A percentile compares a stretch with the other conserved stretches of the same genome.
These are phyloP conservation scores for Tanacetum coccineum DNA, from an alignment of 129 eudicot species.

Conservation along the genomic window DNA sequence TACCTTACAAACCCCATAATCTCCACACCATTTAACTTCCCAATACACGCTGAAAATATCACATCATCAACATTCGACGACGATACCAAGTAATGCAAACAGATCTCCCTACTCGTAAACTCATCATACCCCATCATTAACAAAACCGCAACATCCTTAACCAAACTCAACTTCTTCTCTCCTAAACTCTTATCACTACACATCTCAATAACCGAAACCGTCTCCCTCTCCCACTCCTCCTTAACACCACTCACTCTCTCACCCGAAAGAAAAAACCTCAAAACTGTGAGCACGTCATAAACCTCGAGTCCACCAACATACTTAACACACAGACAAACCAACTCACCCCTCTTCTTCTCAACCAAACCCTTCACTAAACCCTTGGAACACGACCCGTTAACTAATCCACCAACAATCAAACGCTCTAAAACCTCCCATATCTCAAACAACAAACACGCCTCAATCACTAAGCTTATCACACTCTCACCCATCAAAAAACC, in stretches of 20 bases:
- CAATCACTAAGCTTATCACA: slow-evolving; percentile 54
- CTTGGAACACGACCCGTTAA: slow-evolving; percentile 32
- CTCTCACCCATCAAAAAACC: slow-evolving; percentile 57
- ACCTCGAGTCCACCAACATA: slow-evolving; percentile 43
- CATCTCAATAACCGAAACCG: slow-evolving; percentile 46
- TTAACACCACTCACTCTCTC: slow-evolving; percentile 45
- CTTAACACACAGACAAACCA: slow-evolving; percentile 65
- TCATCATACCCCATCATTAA: slow-evolving; percentile 76
- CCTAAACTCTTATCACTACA: slow-evolving; percentile 32
- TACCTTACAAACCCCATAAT: slow-evolving; percentile 57
- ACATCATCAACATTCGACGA: slow-evolving; percentile 65
- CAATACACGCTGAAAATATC: slow-evolving; percentile 56
- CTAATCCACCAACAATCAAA: slow-evolving; percentile 41
- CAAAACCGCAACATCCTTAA: slow-evolving; percentile 60
- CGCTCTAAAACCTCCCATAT: slow-evolving; percentile 56
- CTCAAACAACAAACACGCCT: slow-evolving; percentile 55
- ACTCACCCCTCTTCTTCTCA: slow-evolving; percentile 47
- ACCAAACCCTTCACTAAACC: slow-evolving; percentile 47
- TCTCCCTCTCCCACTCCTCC: slow-evolving; percentile 69
- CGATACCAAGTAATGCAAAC: slow-evolving; percentile 69
- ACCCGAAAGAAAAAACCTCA: slow-evolving; percentile 56
- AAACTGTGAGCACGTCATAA: slow-evolving; percentile 46
- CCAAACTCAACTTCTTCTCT: slow-evolving; percentile 30
- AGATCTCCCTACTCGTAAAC: slow-evolving; percentile 53
- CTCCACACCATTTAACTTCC: slow-evolving; percentile 64